Evolutionary conservation across 176 grass and related monocot species (phyloP), one percentile per base, ranked within the genome.

Genomic region (Metroxylon sagu): DNA sequence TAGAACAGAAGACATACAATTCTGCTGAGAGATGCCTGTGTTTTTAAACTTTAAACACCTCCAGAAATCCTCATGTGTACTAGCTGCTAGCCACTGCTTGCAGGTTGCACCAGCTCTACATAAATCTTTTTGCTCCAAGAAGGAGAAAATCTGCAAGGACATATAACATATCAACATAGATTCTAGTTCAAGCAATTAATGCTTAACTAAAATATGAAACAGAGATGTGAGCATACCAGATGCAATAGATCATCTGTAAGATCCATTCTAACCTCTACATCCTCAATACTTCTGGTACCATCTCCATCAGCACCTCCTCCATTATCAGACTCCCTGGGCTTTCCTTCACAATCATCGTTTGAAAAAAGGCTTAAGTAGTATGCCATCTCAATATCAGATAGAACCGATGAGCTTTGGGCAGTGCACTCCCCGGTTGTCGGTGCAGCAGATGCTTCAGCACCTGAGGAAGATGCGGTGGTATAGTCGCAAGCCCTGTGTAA

Each of bases 171-270:
- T 75, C 25, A 85, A 55, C 21, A 71, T 52, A 39, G 10, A 43
- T 19, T 67, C 14, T 10, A 48, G 5, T 26, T 52, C 39, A 62
- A 74, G 60, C 4, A 50, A 64, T 3, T 16, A 74, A 21, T 49
- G 19, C 51, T 60, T 53, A 63, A 18, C 75, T 29, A 28, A 56
- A 64, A 64, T 15, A 64, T 10, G 27, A 39, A 27, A 49, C 48
- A 66, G 21, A 59, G 59, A 62, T 16, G 31, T 4, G 5, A 5
- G 54, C 78, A 64, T 69, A 98, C 93, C 81, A 88, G 72, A 60
- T 98, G 87, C 66, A 98, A 67, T 26, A 98, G 79, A 85, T 98
- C 93, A 61, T 98, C 93, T 51, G 87, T 88, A 26, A 98, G 76
- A 76, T 98, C 93, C 93, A 98, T 98, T 62, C 82, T 85, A 67